Base-by-base conservation (phyloP, 805 yeast genomes). In the Starmerella apicola region DNA sequence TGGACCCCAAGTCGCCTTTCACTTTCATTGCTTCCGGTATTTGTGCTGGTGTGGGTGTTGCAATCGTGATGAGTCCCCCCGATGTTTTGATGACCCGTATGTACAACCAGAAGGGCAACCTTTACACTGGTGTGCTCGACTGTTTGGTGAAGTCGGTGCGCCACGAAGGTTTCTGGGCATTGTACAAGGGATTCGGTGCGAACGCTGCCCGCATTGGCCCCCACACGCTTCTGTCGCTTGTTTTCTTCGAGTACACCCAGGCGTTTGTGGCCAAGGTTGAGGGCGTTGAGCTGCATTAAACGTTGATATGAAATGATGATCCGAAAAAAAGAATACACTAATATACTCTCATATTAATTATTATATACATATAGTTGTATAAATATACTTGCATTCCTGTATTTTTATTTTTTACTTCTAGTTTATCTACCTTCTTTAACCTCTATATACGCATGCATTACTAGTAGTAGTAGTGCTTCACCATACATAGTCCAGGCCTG, bases 1-100 rank as follows among this genome's bases (percentile, higher is more conserved):
- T 48, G 12, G 58, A 59, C 4, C 80, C 79, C 30, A 70, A 86
- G 2, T 39, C 47, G 10, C 46, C 42, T 15, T 37, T 37, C 32
- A 27, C 39, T 31, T 48, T 44, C 36, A 36, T 50, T 15, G 12
- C 38, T 3, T 37, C 52, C 18, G 49, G 50, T 10, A 66, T 68
- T 2, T 63, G 71, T 47, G 78, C 95, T 6, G 98, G 98, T 33
- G 58, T 85, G 30, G 95, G 95, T 51, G 97, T 91, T 24, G 86
- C 93, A 37, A 67, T 86, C 17, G 94, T 83, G 24, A 88, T 91
- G 96, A 91, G 86, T 59, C 97, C 98, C 13, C 85, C 95, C 74
- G 98, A 91, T 61, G 97, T 91, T 33, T 71, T 91, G 38, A 67
- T 91, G 62, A 91, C 98, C 1, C 74, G 98, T 65, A 79, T 91